These are phyloP conservation scores for Rhizophora mangle DNA, from an alignment of 345 rosid genomes.

Conservation along the genomic window DNA sequence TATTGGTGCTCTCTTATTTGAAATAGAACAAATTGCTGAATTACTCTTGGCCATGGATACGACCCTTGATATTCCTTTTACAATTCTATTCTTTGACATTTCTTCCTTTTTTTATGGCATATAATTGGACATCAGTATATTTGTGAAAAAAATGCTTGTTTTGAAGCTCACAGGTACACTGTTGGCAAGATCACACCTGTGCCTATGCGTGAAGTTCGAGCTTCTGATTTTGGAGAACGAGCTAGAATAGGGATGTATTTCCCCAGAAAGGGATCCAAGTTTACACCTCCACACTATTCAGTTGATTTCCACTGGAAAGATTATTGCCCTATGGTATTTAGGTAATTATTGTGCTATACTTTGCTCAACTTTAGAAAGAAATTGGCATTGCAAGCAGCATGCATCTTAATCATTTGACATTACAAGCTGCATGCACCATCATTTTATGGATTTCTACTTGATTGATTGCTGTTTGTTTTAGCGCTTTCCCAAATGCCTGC, in stretches of 20 bases:
- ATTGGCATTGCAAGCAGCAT: not conserved
- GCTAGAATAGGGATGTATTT: conserved; percentile 94
- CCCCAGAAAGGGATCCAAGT: conserved; percentile 77
- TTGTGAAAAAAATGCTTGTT: conserved; percentile 20
- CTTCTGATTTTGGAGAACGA: conserved; percentile 84
- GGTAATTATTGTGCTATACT: conserved; percentile 39
- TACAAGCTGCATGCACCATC: conserved; percentile 1
- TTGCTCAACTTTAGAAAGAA: conserved; percentile 7
- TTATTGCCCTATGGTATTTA: conserved; percentile 98
- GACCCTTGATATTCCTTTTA: no score
- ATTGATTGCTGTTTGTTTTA: not conserved
- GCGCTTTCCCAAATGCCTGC: not conserved
- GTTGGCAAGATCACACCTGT: conserved; percentile 96
- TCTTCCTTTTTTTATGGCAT: not conserved
- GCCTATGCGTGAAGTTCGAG: conserved; percentile 81
- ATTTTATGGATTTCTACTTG: not conserved
- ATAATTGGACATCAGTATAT: conserved; percentile 8
- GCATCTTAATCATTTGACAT: no score
- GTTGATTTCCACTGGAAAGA: conserved; percentile 91
- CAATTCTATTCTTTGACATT: not conserved
- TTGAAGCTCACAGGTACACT: conserved; percentile 73
- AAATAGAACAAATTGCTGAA: no score
- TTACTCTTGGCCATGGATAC: no score
- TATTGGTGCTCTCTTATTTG: no score
- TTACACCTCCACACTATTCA: conserved; percentile 89